Conservation (phyloP, 306 rosid species). For the Trifolium pratense region DNA sequence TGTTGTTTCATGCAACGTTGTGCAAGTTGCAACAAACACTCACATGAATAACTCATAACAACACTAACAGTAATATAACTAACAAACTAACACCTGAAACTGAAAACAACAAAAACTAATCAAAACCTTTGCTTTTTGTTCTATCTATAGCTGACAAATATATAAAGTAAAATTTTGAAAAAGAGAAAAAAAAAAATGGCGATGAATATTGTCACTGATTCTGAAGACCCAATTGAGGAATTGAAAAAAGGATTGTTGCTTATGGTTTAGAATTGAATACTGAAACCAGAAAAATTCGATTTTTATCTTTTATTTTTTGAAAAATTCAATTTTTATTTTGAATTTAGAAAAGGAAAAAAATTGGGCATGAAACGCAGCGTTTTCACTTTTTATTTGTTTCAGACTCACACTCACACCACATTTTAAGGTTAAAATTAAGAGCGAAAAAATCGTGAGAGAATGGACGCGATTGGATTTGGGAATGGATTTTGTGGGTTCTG, state of each 20-base stretch:
- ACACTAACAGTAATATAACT: not conserved
- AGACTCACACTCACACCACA: constrained; percentile 6
- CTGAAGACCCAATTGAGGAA: constrained; percentile 6
- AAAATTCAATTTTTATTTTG: not conserved
- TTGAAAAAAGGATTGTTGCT: not conserved
- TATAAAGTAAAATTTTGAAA: not conserved
- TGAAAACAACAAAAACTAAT: constrained; percentile 4
- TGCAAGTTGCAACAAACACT: constrained; percentile 64
- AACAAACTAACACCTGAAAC: not conserved
- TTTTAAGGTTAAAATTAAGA: not conserved
- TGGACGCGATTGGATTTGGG: constrained; percentile 65
- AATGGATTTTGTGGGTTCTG: constrained; percentile 65
- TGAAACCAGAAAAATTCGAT: not conserved
- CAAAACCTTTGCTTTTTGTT: not conserved
- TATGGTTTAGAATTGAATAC: not conserved
- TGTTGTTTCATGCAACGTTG: constrained; percentile 52
- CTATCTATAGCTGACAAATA: not conserved
- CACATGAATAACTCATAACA: constrained; percentile 42
- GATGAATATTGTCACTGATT: not conserved
- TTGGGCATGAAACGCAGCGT: constrained; percentile 43
- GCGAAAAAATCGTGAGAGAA: constrained; percentile 30
- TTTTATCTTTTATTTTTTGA: constrained; percentile 5
- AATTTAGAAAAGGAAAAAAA: not conserved
- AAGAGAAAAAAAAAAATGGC: not conserved
- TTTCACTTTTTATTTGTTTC: not conserved